Percentiles rank a stretch among this genome's conserved stretches.
Evolutionary conservation across 352 stramenopile genomes (phyloP).

Genomic region (Phytophthora multivora): DNA sequence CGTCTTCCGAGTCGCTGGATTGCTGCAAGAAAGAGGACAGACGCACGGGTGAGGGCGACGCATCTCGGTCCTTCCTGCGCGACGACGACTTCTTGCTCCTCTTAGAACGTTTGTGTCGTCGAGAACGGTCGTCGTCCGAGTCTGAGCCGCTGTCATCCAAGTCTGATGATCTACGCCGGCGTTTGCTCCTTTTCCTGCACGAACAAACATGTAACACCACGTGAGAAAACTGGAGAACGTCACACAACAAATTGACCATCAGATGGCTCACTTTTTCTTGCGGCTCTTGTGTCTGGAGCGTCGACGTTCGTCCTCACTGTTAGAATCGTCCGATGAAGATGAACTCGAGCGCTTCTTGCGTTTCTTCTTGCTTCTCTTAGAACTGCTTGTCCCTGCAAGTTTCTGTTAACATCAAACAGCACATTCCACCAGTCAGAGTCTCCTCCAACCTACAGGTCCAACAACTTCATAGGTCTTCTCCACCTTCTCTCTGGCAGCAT

Average conservation of each 20-base stretch:
- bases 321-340: slow-evolving; percentile 52
- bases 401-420: slow-evolving; percentile 34
- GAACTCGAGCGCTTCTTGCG: slow-evolving; percentile 64
- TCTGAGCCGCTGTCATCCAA: slow-evolving; percentile 43
- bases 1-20: slow-evolving; percentile 33
- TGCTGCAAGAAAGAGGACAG: slow-evolving; percentile 93
- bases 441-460: background rate
- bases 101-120: slow-evolving; percentile 39
- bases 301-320: slow-evolving; percentile 53
- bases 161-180: slow-evolving; percentile 53
- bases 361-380: slow-evolving; percentile 89
- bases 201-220: slow-evolving; percentile 15
- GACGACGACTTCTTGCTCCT: slow-evolving; percentile 48
- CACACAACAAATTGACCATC: background rate
- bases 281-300: slow-evolving; percentile 64
- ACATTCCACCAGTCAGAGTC: slow-evolving; percentile 1
- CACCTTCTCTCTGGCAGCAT: slow-evolving; percentile 90
- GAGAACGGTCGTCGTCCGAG: slow-evolving; percentile 35
- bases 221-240: background rate
- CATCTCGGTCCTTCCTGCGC: slow-evolving; percentile 43
- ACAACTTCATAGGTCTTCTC: background rate
- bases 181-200: slow-evolving; percentile 69
- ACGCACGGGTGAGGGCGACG: slow-evolving; percentile 67
- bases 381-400: slow-evolving; percentile 64
- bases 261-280: slow-evolving; percentile 72